Evolutionary conservation across 768 basidiomycete genomes (phyloP).

Genomic region (Boletus insuetus): DNA sequence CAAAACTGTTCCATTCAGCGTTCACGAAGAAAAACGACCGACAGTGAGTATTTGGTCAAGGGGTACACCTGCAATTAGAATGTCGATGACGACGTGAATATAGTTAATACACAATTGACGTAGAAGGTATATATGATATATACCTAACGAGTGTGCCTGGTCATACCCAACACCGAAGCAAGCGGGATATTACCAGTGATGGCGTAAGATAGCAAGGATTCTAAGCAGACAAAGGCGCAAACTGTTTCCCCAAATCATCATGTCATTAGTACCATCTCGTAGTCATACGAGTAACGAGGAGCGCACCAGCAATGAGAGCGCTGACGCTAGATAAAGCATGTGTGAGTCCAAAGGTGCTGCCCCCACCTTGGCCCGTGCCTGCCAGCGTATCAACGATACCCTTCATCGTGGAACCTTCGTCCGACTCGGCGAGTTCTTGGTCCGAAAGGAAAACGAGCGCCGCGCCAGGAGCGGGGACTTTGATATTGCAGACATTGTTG

Average conservation of each 20-base stretch:
- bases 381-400: conserved; percentile 25
- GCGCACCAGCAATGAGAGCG: conserved; percentile 15
- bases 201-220: conserved; percentile 9
- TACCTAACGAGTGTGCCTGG: conserved; percentile 3
- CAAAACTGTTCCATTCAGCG: too few species aligned
- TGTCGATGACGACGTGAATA: too few species aligned
- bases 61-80: too few species aligned
- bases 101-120: too few species aligned
- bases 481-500: conserved; percentile 53
- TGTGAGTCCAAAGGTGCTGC: neutral
- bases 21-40: too few species aligned
- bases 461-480: conserved; percentile 67
- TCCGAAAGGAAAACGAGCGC: conserved; percentile 70
- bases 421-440: conserved; percentile 36
- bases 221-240: conserved; percentile 8
- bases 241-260: conserved; percentile 1
- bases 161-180: neutral
- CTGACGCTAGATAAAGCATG: conserved; percentile 10
- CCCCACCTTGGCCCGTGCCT: conserved; percentile 6
- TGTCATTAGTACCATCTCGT: neutral
- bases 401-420: conserved; percentile 31
- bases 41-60: too few species aligned
- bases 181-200: conserved; percentile 1
- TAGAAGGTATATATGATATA: neutral
- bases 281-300: conserved; percentile 5